phyloP scores from a whole-genome alignment of 2,329 filamentous ascomycete species.

The Aspergillus amoenus region DNA sequence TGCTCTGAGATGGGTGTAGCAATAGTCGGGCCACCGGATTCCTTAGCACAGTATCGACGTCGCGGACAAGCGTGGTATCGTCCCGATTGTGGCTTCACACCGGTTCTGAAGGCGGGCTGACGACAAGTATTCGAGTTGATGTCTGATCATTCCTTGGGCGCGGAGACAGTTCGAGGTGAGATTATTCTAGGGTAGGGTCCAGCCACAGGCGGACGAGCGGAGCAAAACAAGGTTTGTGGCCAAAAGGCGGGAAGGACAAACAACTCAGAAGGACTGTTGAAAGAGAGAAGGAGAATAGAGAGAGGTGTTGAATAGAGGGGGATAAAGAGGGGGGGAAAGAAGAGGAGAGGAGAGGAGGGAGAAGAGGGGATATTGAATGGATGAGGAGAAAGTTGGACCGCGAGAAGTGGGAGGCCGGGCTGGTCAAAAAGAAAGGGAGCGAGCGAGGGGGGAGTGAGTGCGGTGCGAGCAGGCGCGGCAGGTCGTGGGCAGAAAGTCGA shows the following conservation, averaged over 20 bases:
- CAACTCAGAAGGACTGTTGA: conserved; percentile 20
- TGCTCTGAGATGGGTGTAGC: conserved; percentile 21
- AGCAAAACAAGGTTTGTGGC: conserved; percentile 14
- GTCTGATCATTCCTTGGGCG: conserved; percentile 46
- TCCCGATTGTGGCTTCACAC: conserved; percentile 43
- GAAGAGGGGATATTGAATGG: conserved; percentile 16
- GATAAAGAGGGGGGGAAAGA: conserved; percentile 17
- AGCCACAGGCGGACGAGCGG: conserved; percentile 40
- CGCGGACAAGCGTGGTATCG: conserved; percentile 35
- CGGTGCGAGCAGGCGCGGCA: conserved; percentile 17
- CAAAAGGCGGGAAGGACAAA: conserved; percentile 24
- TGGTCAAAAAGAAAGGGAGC: conserved; percentile 21
- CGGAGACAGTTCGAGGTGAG: conserved; percentile 24
- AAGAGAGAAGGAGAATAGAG: conserved; percentile 19
- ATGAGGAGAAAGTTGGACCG: conserved; percentile 21
- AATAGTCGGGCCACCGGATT: conserved; percentile 17
- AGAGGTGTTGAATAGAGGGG: conserved; percentile 22
- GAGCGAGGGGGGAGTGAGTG: conserved; percentile 16
- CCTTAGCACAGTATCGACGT: conserved; percentile 29
- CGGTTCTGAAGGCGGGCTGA: conserved; percentile 43
- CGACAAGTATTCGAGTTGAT: conserved; percentile 40
- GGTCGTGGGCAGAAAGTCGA: conserved; percentile 25
- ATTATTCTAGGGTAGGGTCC: conserved; percentile 31
- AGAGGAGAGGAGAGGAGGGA: conserved; percentile 16
- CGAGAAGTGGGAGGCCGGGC: conserved; percentile 18